Percentiles rank a stretch among this genome's conserved stretches.
phyloP scores from a whole-genome alignment of 1,139 yeast species.

The Saccharomyces uvarum region DNA sequence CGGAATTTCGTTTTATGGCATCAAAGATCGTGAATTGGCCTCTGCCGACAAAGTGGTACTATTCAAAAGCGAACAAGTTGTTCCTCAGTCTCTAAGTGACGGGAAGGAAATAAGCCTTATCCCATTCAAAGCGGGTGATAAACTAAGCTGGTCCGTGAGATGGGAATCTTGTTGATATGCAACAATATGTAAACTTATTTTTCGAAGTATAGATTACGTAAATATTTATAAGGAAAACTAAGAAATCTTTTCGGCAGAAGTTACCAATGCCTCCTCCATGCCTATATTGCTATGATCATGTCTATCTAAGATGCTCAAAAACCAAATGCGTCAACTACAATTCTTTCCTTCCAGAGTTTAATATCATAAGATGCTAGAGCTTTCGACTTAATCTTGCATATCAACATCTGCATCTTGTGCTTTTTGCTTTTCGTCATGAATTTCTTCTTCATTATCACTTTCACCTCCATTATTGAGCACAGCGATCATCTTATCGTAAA shows the following conservation, averaged over 20 bases:
- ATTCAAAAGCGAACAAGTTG: conserved; percentile 42
- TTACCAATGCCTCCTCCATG: background rate
- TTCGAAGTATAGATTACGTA: background rate
- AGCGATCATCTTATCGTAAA: conserved; percentile 46
- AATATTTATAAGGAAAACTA: background rate
- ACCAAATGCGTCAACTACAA: background rate
- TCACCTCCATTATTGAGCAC: conserved; percentile 44
- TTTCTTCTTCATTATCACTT: conserved; percentile 34
- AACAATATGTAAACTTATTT: background rate
- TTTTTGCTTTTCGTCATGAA: conserved; percentile 21
- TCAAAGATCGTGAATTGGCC: conserved; percentile 37
- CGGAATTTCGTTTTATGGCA: conserved; percentile 64
- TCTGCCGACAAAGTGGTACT: conserved; percentile 45
- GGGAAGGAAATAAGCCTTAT: conserved; percentile 50
- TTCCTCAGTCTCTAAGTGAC: conserved; percentile 53
- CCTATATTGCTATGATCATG: background rate
- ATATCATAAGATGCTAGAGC: background rate
- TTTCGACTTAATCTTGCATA: conserved; percentile 11
- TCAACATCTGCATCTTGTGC: conserved; percentile 16
- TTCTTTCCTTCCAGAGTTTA: background rate
- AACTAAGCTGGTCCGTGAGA: conserved; percentile 63
- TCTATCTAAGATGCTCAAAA: background rate
- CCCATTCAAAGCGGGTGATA: conserved; percentile 85
- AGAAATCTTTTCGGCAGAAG: background rate
- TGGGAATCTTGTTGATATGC: conserved; percentile 42